Percentiles rank a stretch among this genome's conserved stretches.
phyloP scores from a whole-genome alignment of 1,139 yeast species.

The Magnusiomyces tetraspermus region DNA sequence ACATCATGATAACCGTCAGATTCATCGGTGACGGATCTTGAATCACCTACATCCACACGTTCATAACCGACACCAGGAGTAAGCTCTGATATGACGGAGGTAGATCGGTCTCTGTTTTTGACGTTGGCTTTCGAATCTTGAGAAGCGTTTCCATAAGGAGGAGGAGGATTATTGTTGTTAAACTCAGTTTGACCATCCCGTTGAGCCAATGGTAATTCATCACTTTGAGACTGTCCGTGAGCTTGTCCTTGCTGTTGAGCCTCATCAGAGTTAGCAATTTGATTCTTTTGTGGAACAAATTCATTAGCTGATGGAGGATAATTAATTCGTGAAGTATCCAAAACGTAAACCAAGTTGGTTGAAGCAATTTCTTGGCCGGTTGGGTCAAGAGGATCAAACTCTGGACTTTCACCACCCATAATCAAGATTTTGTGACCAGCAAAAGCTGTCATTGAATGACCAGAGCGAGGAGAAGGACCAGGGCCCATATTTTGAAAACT shows the following conservation, averaged over 20 bases:
- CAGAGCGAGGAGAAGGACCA: slow-evolving; percentile 81
- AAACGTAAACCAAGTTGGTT: slow-evolving; percentile 31
- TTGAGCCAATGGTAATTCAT: background rate
- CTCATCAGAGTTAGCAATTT: background rate
- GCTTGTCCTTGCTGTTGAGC: background rate
- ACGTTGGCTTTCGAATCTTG: background rate
- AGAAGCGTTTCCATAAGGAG: background rate
- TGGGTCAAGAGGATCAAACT: slow-evolving; percentile 17
- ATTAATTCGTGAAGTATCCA: slow-evolving; percentile 35
- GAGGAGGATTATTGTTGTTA: background rate
- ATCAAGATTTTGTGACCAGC: slow-evolving; percentile 61
- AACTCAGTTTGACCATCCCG: background rate
- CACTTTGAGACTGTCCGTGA: background rate
- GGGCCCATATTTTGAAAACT: slow-evolving; percentile 47
- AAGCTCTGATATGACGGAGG: slow-evolving; percentile 17
- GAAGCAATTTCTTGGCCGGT: slow-evolving; percentile 19
- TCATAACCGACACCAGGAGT: slow-evolving; percentile 20
- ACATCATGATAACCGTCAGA: background rate
- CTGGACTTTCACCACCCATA: slow-evolving; percentile 74
- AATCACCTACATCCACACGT: slow-evolving; percentile 17
- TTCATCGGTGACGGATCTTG: background rate
- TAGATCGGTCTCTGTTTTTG: slow-evolving; percentile 10
- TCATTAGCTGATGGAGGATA: slow-evolving; percentile 25
- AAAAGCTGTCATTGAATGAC: slow-evolving; percentile 81
- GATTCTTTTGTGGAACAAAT: slow-evolving; percentile 5